phyloP scores from a whole-genome alignment of 2,329 filamentous ascomycete species.

The Botrytis aclada region DNA sequence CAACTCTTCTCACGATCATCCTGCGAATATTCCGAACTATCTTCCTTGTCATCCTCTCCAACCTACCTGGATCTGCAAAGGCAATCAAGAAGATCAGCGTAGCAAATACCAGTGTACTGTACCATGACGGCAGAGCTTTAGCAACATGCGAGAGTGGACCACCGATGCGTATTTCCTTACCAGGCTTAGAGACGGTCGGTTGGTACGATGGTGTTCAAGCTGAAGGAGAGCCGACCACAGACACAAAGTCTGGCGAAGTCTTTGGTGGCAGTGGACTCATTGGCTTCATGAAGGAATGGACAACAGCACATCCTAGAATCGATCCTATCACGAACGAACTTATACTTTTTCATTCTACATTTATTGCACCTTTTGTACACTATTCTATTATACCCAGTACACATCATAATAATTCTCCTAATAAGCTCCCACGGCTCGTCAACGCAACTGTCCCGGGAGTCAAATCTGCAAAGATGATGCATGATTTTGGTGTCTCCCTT shows the following conservation, averaged over 20 bases:
- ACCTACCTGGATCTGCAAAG: conserved; percentile 53
- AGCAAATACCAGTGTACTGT: conserved; percentile 64
- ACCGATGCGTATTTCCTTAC: conserved; percentile 62
- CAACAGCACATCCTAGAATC: conserved; percentile 66
- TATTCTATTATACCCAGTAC: conserved; percentile 57
- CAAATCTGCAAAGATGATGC: conserved; percentile 67
- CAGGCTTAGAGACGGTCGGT: conserved; percentile 63
- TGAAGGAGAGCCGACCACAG: conserved; percentile 46
- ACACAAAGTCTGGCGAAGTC: conserved; percentile 44
- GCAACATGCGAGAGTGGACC: conserved; percentile 71
- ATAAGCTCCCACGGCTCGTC: conserved; percentile 38
- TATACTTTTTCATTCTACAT: conserved; percentile 65
- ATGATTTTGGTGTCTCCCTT: conserved; percentile 68
- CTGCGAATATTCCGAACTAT: conserved; percentile 55
- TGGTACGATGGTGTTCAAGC: conserved; percentile 63
- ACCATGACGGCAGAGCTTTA: conserved; percentile 65
- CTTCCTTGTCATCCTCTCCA: conserved; percentile 55
- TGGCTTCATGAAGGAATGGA: conserved; percentile 67
- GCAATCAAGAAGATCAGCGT: conserved; percentile 66
- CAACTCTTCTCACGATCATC: conserved; percentile 48
- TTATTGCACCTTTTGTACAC: conserved; percentile 62
- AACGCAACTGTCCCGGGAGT: conserved; percentile 59
- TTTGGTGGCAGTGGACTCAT: conserved; percentile 56
- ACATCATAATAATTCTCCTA: conserved; percentile 33
- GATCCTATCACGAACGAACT: conserved; percentile 63